Evolutionary conservation across 2,329 filamentous ascomycete genomes (phyloP), one percentile per base, ranked within the genome.

Genomic region (Herpotrichia juniperi): DNA sequence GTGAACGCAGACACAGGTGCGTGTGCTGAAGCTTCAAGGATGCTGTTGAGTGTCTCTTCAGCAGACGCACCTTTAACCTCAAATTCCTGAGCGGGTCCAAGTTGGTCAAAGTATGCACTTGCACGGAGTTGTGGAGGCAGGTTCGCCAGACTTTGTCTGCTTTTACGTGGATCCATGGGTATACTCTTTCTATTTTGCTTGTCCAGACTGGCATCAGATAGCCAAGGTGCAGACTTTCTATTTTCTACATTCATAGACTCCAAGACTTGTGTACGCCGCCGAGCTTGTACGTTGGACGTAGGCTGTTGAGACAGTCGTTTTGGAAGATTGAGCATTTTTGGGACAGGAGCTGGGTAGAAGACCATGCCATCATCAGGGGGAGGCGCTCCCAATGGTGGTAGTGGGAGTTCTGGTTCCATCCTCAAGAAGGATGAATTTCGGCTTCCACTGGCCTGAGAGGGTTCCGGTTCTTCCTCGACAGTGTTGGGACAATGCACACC

Each of bases 261-360:
- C 39, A 96, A 73, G 6, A 93, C 77, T 63, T 94, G 87, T 1
- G 90, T 90, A 19, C 89, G 86, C 48, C 90, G 84, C 60, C 87
- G 83, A 50, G 91, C 87, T 49, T 87, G 82, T 4, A 86, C 81
- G 9, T 81, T 76, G 2, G 83, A 76, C 47, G 88, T 83, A 8
- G 88, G 86, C 46, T 86, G 82, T 63, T 87, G 90, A 1, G 93
- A 96, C 45, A 97, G 78, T 63, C 91, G 90, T 39, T 92, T 91
- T 1, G 94, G 94, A 11, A 99, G 78, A 64, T 96, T 97, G 51
- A 99, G 82, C 87, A 96, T 93, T 56, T 89, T 87, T 2, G 94
- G 94, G 2, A 99, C 94, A 1, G 91, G 93, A 2, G 94, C 94
- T 12, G 94, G 94, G 71, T 99, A 99, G 74, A 88, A 97, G 9